These are phyloP conservation scores for Fereydounia khargensis DNA, from an alignment of 1,284 basidiomycete species.

Conservation along the genomic window DNA sequence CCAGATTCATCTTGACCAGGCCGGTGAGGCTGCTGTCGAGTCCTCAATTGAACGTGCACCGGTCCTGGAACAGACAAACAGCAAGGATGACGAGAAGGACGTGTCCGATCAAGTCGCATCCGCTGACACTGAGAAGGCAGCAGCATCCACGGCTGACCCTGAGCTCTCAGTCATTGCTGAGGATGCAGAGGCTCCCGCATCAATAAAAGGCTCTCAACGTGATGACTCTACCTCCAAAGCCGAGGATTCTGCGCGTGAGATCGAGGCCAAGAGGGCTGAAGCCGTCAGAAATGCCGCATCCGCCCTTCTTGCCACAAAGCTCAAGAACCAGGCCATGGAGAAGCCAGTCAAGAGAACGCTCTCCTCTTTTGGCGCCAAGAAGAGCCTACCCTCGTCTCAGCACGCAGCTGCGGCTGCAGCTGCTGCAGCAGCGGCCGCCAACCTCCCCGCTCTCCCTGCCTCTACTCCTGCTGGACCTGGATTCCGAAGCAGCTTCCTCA, in stretches of 20 bases:
- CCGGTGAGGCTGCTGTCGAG: too few species aligned
- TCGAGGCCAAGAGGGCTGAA: background rate
- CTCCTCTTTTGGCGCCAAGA: slow-evolving; percentile 31
- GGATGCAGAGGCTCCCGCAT: background rate
- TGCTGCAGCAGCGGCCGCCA: background rate
- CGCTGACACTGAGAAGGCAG: too few species aligned
- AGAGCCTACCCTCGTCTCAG: slow-evolving; percentile 15
- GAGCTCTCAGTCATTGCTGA: background rate
- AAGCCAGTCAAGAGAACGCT: slow-evolving; percentile 32
- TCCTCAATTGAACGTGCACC: too few species aligned
- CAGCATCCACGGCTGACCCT: background rate
- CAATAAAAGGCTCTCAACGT: too few species aligned
- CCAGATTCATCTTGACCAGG: too few species aligned
- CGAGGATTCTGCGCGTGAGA: too few species aligned
- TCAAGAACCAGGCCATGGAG: slow-evolving; percentile 14
- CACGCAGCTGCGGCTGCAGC: slow-evolving; percentile 8
- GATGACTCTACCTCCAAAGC: too few species aligned
- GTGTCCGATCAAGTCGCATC: too few species aligned
- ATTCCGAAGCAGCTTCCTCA: slow-evolving; percentile 47
- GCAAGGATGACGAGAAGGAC: too few species aligned
- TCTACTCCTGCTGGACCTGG: slow-evolving; percentile 29
- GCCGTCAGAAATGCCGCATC: slow-evolving; percentile 18
- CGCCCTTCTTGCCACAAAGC: slow-evolving; percentile 9
- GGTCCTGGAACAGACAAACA: too few species aligned
- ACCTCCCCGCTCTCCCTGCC: slow-evolving; percentile 8